Evolutionary conservation across 768 basidiomycete genomes (phyloP).

Genomic region (Leccinum subgranulosum): DNA sequence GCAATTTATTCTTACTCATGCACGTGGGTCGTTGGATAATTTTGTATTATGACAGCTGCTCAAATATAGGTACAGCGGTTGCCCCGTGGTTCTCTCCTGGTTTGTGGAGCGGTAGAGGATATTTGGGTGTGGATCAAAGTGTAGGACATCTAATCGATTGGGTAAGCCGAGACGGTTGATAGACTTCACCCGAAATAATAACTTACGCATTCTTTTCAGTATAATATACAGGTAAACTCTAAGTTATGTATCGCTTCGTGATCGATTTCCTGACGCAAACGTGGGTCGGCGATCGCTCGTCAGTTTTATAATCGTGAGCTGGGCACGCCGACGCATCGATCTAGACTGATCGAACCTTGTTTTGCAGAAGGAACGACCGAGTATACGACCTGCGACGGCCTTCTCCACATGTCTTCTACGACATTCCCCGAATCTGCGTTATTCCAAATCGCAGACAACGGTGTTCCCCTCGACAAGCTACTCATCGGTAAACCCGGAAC

Average conservation of each 20-base stretch:
- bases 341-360: background rate
- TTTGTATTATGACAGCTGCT: background rate
- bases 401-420: background rate
- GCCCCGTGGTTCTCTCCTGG: conserved; percentile 2
- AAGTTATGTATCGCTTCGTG: background rate
- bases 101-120: conserved; percentile 20
- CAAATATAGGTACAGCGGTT: background rate
- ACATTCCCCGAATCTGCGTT: background rate
- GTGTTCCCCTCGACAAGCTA: conserved; percentile 59
- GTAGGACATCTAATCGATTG: conserved; percentile 43
- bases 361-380: conserved; percentile 31
- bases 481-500: conserved; percentile 49
- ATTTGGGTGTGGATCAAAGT: conserved; percentile 29
- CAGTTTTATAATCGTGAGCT: conserved; percentile 15
- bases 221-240: background rate
- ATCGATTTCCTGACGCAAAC: background rate
- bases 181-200: background rate
- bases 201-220: background rate
- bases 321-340: background rate
- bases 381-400: conserved; percentile 24
- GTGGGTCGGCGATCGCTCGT: background rate
- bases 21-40: conserved; percentile 21
- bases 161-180: conserved; percentile 19
- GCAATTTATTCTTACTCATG: conserved; percentile 30
- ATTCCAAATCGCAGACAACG: background rate